phyloP scores from a whole-genome alignment of 2,329 filamentous ascomycete genomes.

The Cladosporium sp. region DNA sequence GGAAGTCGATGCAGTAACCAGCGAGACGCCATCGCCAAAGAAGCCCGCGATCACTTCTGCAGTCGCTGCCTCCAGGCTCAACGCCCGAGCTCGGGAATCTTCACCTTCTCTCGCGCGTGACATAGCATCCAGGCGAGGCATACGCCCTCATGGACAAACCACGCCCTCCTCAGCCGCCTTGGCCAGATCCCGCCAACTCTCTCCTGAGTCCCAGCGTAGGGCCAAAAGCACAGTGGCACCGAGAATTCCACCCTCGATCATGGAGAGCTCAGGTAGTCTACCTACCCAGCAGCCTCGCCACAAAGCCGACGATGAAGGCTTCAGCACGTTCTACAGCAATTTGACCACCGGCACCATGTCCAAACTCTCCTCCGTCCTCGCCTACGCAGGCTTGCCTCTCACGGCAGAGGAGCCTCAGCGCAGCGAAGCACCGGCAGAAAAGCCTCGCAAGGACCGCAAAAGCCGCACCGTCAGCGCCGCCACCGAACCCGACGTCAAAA shows the following conservation, averaged over 20 bases:
- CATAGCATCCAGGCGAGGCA: constrained; percentile 33
- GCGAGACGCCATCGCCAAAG: constrained; percentile 9
- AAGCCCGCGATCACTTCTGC: constrained; percentile 20
- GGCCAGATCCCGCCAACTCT: constrained; percentile 24
- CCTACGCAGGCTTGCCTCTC: constrained; percentile 86
- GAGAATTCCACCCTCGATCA: constrained; percentile 25
- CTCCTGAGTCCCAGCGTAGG: constrained; percentile 25
- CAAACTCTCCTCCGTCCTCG: constrained; percentile 79
- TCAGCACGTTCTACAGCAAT: constrained; percentile 80
- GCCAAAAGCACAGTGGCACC: constrained; percentile 13
- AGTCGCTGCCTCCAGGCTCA: constrained; percentile 20
- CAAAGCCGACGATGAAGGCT: constrained; percentile 55
- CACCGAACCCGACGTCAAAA: constrained; percentile 63
- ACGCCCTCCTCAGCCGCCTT: constrained; percentile 24
- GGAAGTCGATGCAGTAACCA: not conserved
- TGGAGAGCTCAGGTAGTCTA: constrained; percentile 19
- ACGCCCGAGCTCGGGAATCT: constrained; percentile 25
- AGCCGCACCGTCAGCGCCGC: constrained; percentile 24
- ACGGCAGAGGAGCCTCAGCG: constrained; percentile 25
- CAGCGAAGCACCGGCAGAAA: constrained; percentile 19
- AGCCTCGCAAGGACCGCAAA: constrained; percentile 21
- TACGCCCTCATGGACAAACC: constrained; percentile 19
- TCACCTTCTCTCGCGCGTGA: constrained; percentile 33
- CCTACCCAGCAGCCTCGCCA: constrained; percentile 13
- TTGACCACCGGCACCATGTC: constrained; percentile 82